phyloP scores from a whole-genome alignment of 2,329 filamentous ascomycete species.

The Alternaria panax region DNA sequence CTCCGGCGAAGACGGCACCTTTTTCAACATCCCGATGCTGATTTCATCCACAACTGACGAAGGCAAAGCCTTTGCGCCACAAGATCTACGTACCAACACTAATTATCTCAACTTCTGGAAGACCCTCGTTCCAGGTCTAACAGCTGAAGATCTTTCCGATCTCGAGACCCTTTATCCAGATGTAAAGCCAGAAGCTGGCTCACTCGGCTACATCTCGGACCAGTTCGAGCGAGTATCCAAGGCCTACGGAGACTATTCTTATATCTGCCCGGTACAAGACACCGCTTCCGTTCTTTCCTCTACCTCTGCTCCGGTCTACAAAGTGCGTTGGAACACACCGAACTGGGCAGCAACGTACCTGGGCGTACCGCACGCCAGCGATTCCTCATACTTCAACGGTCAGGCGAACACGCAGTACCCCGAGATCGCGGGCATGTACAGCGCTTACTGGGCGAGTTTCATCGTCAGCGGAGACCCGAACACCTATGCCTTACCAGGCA shows the following conservation, averaged over 20 bases:
- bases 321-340: constrained; percentile 48
- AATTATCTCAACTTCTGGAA: constrained; percentile 46
- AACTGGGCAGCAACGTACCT: constrained; percentile 34
- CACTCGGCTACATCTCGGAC: constrained; percentile 49
- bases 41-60: constrained; percentile 50
- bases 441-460: constrained; percentile 48
- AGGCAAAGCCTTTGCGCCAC: constrained; percentile 41
- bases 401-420: constrained; percentile 35
- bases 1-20: constrained; percentile 44
- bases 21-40: constrained; percentile 44
- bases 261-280: constrained; percentile 48
- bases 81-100: constrained; percentile 46
- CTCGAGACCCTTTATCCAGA: constrained; percentile 43
- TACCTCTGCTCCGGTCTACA: constrained; percentile 39
- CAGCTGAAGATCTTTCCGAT: constrained; percentile 37
- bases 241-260: constrained; percentile 49
- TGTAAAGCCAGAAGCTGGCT: constrained; percentile 12
- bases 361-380: constrained; percentile 46
- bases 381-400: constrained; percentile 44
- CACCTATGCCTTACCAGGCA: constrained; percentile 27
- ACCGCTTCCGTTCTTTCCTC: constrained; percentile 35
- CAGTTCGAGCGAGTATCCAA: constrained; percentile 57
- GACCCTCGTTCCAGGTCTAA: constrained; percentile 42
- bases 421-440: constrained; percentile 42
- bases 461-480: constrained; percentile 48